A percentile compares a stretch with the other conserved stretches of the same genome.
These are phyloP conservation scores for Calonectria honghensis DNA, from an alignment of 2,329 filamentous ascomycete genomes.

Conservation along the genomic window DNA sequence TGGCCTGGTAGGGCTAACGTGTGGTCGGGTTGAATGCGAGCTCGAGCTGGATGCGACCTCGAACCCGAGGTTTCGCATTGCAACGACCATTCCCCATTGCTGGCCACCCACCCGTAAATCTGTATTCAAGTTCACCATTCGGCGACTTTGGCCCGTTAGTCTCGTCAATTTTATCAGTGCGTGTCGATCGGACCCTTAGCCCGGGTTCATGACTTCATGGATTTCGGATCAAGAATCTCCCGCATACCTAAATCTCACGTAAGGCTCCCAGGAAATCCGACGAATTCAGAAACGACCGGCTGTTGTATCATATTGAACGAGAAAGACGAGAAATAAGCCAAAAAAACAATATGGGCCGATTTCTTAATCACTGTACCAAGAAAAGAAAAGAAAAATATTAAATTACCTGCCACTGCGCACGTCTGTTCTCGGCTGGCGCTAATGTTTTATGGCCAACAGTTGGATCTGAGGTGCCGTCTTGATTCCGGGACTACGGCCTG, in stretches of 20 bases:
- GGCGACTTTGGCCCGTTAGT: neutral
- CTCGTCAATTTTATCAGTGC: neutral
- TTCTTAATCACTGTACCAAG: neutral
- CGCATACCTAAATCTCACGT: constrained; percentile 20
- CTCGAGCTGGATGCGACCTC: neutral
- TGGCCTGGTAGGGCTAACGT: neutral
- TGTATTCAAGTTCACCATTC: neutral
- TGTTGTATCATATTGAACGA: neutral
- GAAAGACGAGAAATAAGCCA: too few species aligned
- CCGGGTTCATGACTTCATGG: constrained; percentile 13
- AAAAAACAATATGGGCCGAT: neutral
- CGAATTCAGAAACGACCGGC: neutral
- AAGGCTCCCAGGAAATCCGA: neutral
- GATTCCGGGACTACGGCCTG: constrained; percentile 12
- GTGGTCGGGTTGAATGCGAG: neutral
- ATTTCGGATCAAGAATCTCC: neutral
- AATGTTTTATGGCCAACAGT: neutral
- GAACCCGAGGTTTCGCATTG: neutral
- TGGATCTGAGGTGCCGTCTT: constrained; percentile 30
- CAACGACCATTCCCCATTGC: neutral
- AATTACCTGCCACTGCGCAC: neutral
- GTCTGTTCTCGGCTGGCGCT: neutral
- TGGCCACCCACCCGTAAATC: neutral
- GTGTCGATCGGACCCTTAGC: constrained; percentile 1
- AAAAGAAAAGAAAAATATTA: neutral